Percentiles rank a stretch among this genome's conserved stretches.
phyloP scores from a whole-genome alignment of 1,284 basidiomycete genomes.

The Austropuccinia psidii region DNA sequence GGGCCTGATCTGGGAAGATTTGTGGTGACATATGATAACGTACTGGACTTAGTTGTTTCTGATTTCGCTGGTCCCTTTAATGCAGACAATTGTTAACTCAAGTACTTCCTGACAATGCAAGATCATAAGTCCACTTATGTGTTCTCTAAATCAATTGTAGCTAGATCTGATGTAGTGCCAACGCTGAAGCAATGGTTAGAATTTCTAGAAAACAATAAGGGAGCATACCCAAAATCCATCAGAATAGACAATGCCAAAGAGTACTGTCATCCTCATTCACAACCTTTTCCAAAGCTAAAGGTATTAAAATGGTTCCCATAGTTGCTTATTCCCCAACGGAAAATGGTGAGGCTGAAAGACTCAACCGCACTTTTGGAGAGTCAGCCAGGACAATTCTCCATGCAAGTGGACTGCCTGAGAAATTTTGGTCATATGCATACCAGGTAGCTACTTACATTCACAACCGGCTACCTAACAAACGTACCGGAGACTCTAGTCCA shows the following conservation, averaged over 20 bases:
- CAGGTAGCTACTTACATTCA: neutral
- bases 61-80: neutral
- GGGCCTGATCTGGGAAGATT: too few species aligned
- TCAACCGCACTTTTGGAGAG: neutral
- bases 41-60: neutral
- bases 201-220: neutral
- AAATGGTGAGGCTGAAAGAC: slow-evolving; percentile 12
- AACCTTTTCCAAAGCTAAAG: neutral
- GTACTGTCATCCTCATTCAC: neutral
- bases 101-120: neutral
- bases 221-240: neutral
- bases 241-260: neutral
- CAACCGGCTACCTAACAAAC: neutral
- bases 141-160: neutral
- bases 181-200: neutral
- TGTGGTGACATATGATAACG: too few species aligned
- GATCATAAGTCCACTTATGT: neutral
- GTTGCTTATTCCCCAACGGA: neutral
- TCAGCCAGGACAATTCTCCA: neutral
- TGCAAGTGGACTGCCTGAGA: neutral
- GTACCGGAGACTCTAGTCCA: neutral
- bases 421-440: neutral
- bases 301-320: neutral
- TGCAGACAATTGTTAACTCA: neutral
- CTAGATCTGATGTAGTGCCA: neutral